phyloP scores from a whole-genome alignment of 2,329 filamentous ascomycete species.

The Magnaporthales sp. region DNA sequence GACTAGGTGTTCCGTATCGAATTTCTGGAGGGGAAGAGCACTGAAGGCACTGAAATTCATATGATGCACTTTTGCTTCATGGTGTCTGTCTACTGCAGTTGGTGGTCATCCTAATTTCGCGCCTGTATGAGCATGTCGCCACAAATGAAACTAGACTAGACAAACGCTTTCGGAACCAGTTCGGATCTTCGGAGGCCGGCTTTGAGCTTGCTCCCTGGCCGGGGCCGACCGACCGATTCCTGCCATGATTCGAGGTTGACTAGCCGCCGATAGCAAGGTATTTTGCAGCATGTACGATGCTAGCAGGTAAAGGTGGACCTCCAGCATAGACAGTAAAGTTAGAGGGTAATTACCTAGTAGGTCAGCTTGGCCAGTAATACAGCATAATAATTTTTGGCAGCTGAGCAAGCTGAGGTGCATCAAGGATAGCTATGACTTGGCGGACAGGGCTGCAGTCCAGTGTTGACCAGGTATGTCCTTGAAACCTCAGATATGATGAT shows the following conservation, averaged over 20 bases:
- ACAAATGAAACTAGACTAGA: neutral
- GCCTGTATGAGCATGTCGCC: neutral
- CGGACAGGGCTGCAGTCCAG: neutral
- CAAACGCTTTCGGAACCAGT: neutral
- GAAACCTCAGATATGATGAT: neutral
- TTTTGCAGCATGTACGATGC: neutral
- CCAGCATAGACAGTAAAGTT: neutral
- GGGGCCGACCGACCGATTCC: neutral
- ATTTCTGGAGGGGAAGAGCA: neutral
- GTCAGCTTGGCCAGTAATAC: too few relatives aligned
- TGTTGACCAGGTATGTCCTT: neutral
- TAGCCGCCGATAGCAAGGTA: neutral
- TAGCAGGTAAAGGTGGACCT: neutral
- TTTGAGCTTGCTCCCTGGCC: neutral
- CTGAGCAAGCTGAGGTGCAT: neutral
- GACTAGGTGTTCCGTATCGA: neutral
- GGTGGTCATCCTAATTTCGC: neutral
- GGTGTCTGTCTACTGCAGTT: neutral
- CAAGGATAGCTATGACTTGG: neutral
- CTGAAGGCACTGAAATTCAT: neutral
- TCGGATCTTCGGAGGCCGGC: neutral
- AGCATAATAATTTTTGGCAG: neutral
- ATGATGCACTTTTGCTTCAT: neutral
- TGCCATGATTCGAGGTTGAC: neutral
- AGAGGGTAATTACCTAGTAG: too few relatives aligned